Percentiles rank a stretch among this genome's conserved stretches.
Conservation (phyloP, 768 basidiomycete species). For the Phaeolepiota aurea region DNA sequence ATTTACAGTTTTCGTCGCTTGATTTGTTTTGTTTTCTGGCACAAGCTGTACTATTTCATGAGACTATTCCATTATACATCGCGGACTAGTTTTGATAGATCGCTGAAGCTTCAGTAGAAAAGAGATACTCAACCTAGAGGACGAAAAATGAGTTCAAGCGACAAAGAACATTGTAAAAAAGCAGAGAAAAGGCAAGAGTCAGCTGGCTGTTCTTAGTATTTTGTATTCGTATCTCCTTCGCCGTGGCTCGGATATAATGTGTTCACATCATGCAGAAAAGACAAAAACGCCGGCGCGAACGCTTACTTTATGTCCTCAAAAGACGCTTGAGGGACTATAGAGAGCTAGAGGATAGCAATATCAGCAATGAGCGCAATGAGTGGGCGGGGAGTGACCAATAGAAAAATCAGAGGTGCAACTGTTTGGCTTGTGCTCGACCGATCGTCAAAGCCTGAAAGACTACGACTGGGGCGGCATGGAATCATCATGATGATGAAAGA, state of each 20-base stretch:
- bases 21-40: no score
- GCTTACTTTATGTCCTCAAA: constrained; percentile 8
- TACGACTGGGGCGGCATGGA: constrained; percentile 78
- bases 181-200: constrained; percentile 19
- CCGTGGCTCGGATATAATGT: constrained; percentile 36
- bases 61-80: no score
- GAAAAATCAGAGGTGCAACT: constrained; percentile 51
- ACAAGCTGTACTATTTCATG: no score
- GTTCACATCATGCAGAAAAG: constrained; percentile 30
- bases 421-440: constrained; percentile 66
- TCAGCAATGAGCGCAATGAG: constrained; percentile 3
- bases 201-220: constrained; percentile 63
- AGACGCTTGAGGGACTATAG: no score
- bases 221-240: constrained; percentile 33
- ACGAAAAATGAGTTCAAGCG: no score
- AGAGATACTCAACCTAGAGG: no score
- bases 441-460: constrained; percentile 49
- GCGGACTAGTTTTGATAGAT: no score
- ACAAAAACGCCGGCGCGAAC: constrained; percentile 8
- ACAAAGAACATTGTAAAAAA: no score
- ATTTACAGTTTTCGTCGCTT: no score
- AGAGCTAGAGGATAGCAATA: no score
- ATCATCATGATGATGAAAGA: constrained; percentile 35
- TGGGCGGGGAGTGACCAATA: no score
- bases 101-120: no score